A percentile compares a stretch with the other conserved stretches of the same genome.
phyloP scores from a whole-genome alignment of 2,329 filamentous ascomycete genomes.

The Anthostomella pinea region DNA sequence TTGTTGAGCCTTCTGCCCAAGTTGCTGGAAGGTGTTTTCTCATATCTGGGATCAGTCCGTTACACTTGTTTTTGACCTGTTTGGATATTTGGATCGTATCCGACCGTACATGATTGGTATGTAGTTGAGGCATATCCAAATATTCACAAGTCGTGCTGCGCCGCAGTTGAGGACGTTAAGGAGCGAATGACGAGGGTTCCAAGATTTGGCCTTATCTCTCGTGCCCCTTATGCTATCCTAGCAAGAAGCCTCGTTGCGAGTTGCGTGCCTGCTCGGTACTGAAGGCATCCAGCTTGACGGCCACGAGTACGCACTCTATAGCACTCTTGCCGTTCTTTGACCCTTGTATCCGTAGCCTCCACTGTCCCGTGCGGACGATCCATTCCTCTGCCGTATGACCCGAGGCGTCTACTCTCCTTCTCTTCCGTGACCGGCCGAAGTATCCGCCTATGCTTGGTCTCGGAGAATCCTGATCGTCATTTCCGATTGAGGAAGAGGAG shows the following conservation, averaged over 20 bases:
- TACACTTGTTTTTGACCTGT: too few relatives aligned
- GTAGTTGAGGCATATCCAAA: too few relatives aligned
- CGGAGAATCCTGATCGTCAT: slow-evolving; percentile 34
- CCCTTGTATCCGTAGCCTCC: slow-evolving; percentile 65
- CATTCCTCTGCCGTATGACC: slow-evolving; percentile 45
- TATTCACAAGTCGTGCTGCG: too few relatives aligned
- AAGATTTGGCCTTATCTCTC: too few relatives aligned
- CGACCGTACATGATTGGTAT: too few relatives aligned
- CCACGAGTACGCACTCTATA: slow-evolving; percentile 70
- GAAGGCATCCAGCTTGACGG: slow-evolving; percentile 73
- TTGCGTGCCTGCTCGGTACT: slow-evolving; percentile 67
- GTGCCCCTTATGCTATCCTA: too few relatives aligned
- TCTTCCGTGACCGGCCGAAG: slow-evolving; percentile 41
- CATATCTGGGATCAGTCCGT: too few relatives aligned
- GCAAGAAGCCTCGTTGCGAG: slow-evolving; percentile 60
- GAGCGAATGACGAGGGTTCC: too few relatives aligned
- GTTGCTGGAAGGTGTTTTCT: too few relatives aligned
- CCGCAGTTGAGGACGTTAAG: too few relatives aligned
- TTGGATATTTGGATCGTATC: too few relatives aligned
- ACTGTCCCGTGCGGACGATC: slow-evolving; percentile 67
- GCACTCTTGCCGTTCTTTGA: slow-evolving; percentile 47
- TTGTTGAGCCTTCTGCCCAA: too few relatives aligned
- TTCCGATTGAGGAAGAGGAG: slow-evolving; percentile 31
- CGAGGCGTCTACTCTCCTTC: slow-evolving; percentile 41
- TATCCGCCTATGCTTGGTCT: slow-evolving; percentile 26